Conservation (phyloP, 306 rosid species). For the Inga oerstediana region DNA sequence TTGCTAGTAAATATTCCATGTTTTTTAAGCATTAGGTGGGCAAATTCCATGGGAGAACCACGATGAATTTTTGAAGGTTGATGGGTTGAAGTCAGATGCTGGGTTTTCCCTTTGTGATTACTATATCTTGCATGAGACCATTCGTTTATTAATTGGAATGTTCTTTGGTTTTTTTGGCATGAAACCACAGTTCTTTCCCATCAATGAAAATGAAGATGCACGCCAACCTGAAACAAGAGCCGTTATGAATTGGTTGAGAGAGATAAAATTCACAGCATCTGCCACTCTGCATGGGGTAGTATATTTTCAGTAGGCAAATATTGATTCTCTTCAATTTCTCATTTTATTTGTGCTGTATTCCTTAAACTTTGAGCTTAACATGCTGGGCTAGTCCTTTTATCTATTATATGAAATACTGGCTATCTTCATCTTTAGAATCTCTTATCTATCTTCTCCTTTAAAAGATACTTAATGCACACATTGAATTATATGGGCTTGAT, state of each 20-base stretch:
- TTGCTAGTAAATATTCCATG: neutral
- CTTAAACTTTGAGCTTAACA: neutral
- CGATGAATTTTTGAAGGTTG: neutral
- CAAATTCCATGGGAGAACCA: neutral
- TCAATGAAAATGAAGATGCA: conserved; percentile 57
- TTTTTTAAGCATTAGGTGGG: neutral
- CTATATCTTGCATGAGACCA: conserved; percentile 14
- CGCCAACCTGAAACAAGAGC: conserved; percentile 96
- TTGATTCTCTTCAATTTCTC: neutral
- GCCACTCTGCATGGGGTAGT: conserved; percentile 99
- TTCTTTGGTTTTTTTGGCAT: conserved; percentile 22
- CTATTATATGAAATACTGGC: neutral
- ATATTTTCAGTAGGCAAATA: conserved; percentile 29
- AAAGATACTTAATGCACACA: conserved; percentile 11
- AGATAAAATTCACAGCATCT: conserved; percentile 84
- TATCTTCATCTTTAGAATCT: conserved; percentile 14
- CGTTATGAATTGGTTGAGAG: conserved; percentile 83
- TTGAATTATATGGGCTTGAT: conserved; percentile 21
- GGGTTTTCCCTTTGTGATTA: neutral
- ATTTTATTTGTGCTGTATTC: neutral
- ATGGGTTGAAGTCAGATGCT: neutral
- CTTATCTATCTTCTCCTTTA: conserved; percentile 13
- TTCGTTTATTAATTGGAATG: conserved; percentile 28
- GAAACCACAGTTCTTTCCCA: conserved; percentile 59
- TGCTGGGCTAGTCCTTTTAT: conserved; percentile 19